Percentiles rank a stretch among this genome's conserved stretches.
Conservation (phyloP, 305 asterid genomes). For the Fraxinus xanthoxyloides region DNA sequence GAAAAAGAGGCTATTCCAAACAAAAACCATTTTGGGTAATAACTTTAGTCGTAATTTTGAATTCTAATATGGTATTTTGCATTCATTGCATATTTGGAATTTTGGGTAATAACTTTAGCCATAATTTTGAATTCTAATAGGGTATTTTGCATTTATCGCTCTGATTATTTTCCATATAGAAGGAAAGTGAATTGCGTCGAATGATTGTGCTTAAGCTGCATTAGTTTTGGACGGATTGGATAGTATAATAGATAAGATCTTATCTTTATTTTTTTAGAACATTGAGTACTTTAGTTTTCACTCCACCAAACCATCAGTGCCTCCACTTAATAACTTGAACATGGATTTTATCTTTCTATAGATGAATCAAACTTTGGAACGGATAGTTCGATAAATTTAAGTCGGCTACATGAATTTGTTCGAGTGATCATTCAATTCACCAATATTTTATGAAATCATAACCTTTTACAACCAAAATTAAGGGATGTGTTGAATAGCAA, state of each 20-base stretch:
- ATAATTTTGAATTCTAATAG: too few relatives aligned
- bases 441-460: neutral
- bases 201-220: too few relatives aligned
- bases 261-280: neutral
- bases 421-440: neutral
- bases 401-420: neutral
- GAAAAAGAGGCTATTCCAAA: constrained; percentile 52
- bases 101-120: too few relatives aligned
- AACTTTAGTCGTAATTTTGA: neutral
- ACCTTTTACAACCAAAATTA: too few relatives aligned
- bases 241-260: neutral
- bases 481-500: too few relatives aligned
- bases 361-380: constrained; percentile 54
- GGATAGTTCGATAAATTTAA: neutral
- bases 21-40: constrained; percentile 46
- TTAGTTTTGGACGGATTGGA: neutral
- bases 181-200: too few relatives aligned
- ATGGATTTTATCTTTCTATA: constrained; percentile 9
- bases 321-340: neutral
- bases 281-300: neutral
- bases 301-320: neutral
- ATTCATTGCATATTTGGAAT: neutral
- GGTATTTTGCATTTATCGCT: too few relatives aligned
- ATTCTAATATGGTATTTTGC: neutral
- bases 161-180: too few relatives aligned